Conservation (phyloP, 768 basidiomycete species). For the Calocera viscosa region DNA sequence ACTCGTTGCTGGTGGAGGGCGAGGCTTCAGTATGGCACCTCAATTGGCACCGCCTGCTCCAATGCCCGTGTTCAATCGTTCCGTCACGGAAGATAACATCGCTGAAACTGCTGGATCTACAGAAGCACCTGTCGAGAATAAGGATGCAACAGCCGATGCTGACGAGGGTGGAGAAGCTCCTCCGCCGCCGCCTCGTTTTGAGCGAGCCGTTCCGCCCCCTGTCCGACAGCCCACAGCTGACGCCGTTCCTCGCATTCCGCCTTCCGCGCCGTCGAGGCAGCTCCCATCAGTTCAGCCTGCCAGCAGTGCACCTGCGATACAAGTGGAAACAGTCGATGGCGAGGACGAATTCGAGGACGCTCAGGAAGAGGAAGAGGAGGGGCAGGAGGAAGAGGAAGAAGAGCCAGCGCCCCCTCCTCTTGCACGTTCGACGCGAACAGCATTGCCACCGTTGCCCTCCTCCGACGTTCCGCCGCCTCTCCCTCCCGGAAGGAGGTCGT, state of each 20-base stretch:
- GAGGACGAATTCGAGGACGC: constrained; percentile 59
- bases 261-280: constrained; percentile 6
- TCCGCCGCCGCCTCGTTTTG: constrained; percentile 17
- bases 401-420: constrained; percentile 44
- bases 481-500: constrained; percentile 12
- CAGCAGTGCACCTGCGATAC: constrained; percentile 32
- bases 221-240: constrained; percentile 15
- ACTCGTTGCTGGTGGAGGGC: constrained; percentile 44
- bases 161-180: constrained; percentile 19
- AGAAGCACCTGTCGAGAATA: constrained; percentile 8
- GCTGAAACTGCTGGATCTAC: constrained; percentile 15
- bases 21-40: constrained; percentile 46
- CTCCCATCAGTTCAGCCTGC: background rate
- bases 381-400: constrained; percentile 34
- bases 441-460: constrained; percentile 15
- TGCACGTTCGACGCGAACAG: constrained; percentile 31
- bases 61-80: constrained; percentile 18
- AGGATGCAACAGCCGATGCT: background rate
- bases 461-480: constrained; percentile 14
- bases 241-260: constrained; percentile 19
- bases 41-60: constrained; percentile 19
- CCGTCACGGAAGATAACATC: constrained; percentile 8
- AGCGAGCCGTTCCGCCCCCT: background rate
- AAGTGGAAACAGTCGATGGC: constrained; percentile 31
- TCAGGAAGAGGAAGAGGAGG: constrained; percentile 51